Evolutionary conservation across 2,329 filamentous ascomycete species (phyloP).

Genomic region (Trichoderma citrinoviride): DNA sequence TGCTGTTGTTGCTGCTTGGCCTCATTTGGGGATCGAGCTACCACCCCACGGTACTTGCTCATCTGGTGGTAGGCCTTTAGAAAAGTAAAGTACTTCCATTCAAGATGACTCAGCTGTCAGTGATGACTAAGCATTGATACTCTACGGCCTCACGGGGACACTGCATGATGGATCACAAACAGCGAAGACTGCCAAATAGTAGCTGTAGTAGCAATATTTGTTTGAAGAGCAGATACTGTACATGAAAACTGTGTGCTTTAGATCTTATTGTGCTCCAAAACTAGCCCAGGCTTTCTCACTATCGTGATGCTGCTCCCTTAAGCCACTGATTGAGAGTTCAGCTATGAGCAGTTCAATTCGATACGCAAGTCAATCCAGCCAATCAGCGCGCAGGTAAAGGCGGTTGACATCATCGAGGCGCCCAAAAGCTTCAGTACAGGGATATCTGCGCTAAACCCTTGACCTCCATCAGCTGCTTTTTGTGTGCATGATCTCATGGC

Average conservation of each 20-base stretch:
- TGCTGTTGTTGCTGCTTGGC: slow-evolving; percentile 25
- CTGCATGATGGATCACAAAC: too few species aligned
- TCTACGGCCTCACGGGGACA: too few species aligned
- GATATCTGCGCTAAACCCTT: slow-evolving; percentile 11
- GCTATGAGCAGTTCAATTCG: slow-evolving; percentile 29
- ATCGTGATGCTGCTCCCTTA: too few species aligned
- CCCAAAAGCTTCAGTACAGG: slow-evolving; percentile 13
- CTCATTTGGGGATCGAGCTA: slow-evolving; percentile 20
- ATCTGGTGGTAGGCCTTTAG: not conserved
- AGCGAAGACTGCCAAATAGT: too few species aligned
- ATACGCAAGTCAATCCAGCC: not conserved
- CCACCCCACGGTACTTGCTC: not conserved
- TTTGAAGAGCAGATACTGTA: too few species aligned
- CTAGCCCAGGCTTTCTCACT: too few species aligned
- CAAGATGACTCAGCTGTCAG: not conserved
- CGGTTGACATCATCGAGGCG: slow-evolving; percentile 16
- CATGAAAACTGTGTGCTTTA: too few species aligned
- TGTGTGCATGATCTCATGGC: slow-evolving; percentile 21
- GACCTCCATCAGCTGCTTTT: not conserved
- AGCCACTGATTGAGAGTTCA: slow-evolving; percentile 23
- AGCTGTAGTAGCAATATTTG: too few species aligned
- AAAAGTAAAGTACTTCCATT: not conserved
- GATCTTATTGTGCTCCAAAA: too few species aligned
- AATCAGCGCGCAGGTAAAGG: slow-evolving; percentile 17
- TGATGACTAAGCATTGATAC: not conserved